These are phyloP conservation scores for Alternaria consortialis DNA, from an alignment of 2,329 filamentous ascomycete species.

Conservation along the genomic window DNA sequence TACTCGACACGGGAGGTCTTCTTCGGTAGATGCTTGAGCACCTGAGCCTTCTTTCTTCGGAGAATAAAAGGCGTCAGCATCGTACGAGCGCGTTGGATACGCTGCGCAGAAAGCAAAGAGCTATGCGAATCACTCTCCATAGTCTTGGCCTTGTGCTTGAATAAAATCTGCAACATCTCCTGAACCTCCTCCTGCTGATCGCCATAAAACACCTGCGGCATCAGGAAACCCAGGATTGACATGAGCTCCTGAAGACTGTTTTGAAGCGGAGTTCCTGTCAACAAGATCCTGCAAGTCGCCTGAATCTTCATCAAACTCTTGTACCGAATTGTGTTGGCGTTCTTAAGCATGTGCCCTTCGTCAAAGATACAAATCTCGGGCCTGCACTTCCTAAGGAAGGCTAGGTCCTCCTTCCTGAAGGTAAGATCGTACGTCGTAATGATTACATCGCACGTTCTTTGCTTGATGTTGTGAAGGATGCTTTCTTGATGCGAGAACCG, in stretches of 20 bases:
- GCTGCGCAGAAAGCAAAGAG: constrained; percentile 83
- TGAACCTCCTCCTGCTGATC: constrained; percentile 71
- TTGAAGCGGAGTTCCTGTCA: constrained; percentile 90
- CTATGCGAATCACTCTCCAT: constrained; percentile 75
- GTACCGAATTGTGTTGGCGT: constrained; percentile 83
- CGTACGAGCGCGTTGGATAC: constrained; percentile 84
- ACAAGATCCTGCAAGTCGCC: constrained; percentile 82
- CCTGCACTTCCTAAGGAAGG: constrained; percentile 68
- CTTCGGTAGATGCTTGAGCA: constrained; percentile 80
- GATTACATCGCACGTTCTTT: constrained; percentile 68
- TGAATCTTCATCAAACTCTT: constrained; percentile 78
- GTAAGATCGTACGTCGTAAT: constrained; percentile 77
- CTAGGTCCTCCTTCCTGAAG: constrained; percentile 66
- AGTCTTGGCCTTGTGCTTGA: constrained; percentile 89
- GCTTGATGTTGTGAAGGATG: constrained; percentile 70
- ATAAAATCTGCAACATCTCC: constrained; percentile 84
- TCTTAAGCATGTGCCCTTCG: constrained; percentile 93
- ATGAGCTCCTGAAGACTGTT: constrained; percentile 95
- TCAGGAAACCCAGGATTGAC: constrained; percentile 90
- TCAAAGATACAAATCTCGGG: constrained; percentile 79
- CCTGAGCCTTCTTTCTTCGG: constrained; percentile 91
- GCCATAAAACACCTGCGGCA: constrained; percentile 79
- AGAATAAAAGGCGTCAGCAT: constrained; percentile 97
- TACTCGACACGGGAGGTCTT: constrained; percentile 82
- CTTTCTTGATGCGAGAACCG: constrained; percentile 73